These are phyloP conservation scores for Massarina eburnea DNA, from an alignment of 2,329 filamentous ascomycete species.

Conservation along the genomic window DNA sequence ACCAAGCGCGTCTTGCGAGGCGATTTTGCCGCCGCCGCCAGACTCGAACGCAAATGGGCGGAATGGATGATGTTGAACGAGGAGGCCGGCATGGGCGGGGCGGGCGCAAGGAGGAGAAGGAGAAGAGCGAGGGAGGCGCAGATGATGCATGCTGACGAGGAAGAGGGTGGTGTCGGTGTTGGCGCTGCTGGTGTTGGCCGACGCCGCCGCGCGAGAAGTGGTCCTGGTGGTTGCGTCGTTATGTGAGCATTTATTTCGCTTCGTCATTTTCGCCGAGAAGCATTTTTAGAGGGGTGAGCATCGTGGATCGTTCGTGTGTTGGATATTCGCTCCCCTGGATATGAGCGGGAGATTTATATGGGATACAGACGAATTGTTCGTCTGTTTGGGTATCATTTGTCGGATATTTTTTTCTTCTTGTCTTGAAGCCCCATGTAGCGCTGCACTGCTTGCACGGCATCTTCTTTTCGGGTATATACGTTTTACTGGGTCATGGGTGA, in stretches of 20 bases:
- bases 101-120: constrained; percentile 67
- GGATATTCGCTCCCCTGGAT: no score
- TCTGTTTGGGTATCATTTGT: no score
- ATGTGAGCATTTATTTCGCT: constrained; percentile 46
- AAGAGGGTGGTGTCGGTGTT: constrained; percentile 60
- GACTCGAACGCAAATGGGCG: constrained; percentile 89
- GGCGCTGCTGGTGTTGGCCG: constrained; percentile 44
- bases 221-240: constrained; percentile 48
- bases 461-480: no score
- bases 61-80: constrained; percentile 92
- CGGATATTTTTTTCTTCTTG: no score
- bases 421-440: no score
- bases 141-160: constrained; percentile 77
- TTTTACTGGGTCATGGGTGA: no score
- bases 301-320: no score
- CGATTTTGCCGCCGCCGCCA: constrained; percentile 70
- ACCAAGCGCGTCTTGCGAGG: constrained; percentile 80
- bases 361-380: no score
- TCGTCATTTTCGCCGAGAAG: no score
- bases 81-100: constrained; percentile 71
- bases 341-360: no score
- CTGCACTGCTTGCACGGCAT: no score
- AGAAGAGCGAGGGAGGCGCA: constrained; percentile 80
- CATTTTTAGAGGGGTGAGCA: no score
- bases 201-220: constrained; percentile 51